Percentiles rank a stretch among this genome's conserved stretches.
These are phyloP conservation scores for Penicillium paxilli DNA, from an alignment of 495 filamentous ascomycete genomes.

Conservation along the genomic window DNA sequence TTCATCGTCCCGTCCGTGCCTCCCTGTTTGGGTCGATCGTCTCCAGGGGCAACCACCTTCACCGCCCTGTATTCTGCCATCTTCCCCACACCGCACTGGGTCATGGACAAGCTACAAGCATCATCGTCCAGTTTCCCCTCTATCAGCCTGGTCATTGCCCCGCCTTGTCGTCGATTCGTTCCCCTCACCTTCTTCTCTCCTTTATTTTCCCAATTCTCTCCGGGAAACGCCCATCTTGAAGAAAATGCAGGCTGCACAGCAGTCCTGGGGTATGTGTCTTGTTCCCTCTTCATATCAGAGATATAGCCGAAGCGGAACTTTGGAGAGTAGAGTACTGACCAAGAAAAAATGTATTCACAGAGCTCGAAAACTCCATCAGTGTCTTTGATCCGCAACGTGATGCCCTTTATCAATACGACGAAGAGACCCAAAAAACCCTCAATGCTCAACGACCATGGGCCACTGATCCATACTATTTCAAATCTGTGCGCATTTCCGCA, in stretches of 20 bases:
- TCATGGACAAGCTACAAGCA: constrained; percentile 3
- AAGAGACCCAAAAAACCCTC: constrained; percentile 59
- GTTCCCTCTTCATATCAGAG: constrained; percentile 4
- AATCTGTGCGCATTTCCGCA: constrained; percentile 87
- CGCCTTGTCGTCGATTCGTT: neutral
- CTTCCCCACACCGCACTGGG: neutral
- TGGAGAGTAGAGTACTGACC: constrained; percentile 11
- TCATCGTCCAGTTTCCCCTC: neutral
- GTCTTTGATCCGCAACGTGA: constrained; percentile 85
- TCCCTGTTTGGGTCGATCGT: constrained; percentile 28
- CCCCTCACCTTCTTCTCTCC: neutral
- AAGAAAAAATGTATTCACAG: constrained; percentile 51
- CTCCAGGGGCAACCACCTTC: constrained; percentile 34
- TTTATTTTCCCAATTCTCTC: neutral
- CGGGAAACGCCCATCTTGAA: neutral
- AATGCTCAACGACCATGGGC: constrained; percentile 70
- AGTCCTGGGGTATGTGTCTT: constrained; percentile 60
- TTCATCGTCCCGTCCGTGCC: constrained; percentile 24
- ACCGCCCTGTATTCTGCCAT: constrained; percentile 31
- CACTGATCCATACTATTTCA: constrained; percentile 86
- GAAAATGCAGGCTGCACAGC: constrained; percentile 55
- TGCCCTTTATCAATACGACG: constrained; percentile 83
- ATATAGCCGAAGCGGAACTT: neutral
- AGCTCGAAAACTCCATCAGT: constrained; percentile 83
- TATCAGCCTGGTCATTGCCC: neutral